These are phyloP conservation scores for Metschnikowia drakensbergensis DNA, from an alignment of 805 yeast species.

Conservation along the genomic window DNA sequence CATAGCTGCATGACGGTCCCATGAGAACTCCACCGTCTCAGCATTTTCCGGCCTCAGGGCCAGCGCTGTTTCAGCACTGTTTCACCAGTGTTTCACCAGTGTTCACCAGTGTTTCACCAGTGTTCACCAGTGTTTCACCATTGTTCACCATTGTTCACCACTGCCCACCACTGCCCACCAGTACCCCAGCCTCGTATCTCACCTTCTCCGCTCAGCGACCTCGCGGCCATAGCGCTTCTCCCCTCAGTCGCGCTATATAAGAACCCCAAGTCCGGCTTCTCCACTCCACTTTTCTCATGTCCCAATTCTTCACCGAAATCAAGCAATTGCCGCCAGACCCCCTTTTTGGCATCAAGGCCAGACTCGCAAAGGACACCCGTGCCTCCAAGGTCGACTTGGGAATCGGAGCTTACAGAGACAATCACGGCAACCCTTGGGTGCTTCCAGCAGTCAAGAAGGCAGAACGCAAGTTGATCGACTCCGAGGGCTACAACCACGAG, in stretches of 20 bases:
- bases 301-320: constrained; percentile 45
- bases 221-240: background rate
- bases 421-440: constrained; percentile 67
- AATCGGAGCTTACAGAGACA: constrained; percentile 76
- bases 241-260: constrained; percentile 5
- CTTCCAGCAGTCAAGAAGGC: constrained; percentile 67
- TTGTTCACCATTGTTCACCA: no score
- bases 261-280: background rate
- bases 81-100: background rate
- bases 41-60: no score
- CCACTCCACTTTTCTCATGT: constrained; percentile 21
- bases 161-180: no score
- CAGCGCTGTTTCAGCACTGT: background rate
- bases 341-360: constrained; percentile 73
- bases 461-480: constrained; percentile 57
- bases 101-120: background rate
- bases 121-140: background rate
- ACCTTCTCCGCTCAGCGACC: background rate
- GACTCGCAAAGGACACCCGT: constrained; percentile 57
- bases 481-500: constrained; percentile 61
- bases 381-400: constrained; percentile 77
- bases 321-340: constrained; percentile 80
- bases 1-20: background rate
- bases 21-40: no score
- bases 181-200: background rate